Evolutionary conservation across 2,329 filamentous ascomycete species (phyloP).

Genomic region (Xylariomycetidae sp.): DNA sequence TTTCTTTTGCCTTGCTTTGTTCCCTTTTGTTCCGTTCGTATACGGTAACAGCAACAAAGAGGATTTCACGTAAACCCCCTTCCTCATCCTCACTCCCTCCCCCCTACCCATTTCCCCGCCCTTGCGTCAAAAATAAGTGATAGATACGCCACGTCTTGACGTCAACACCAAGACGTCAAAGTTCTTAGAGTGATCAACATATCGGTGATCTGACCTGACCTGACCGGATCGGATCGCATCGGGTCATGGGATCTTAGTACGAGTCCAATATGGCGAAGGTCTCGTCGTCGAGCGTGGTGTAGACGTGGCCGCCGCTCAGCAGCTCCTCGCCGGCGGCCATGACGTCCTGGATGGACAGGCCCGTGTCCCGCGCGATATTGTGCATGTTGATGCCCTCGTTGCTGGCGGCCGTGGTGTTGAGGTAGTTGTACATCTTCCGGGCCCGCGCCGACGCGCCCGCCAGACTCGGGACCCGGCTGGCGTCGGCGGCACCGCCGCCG

Average conservation of each 20-base stretch:
- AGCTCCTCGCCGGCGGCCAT: constrained; percentile 78
- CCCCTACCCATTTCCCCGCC: too few species aligned
- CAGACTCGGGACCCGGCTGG: constrained; percentile 41
- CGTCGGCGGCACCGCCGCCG: constrained; percentile 34
- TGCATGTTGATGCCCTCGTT: constrained; percentile 84
- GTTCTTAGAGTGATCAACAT: too few species aligned
- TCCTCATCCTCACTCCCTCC: too few species aligned
- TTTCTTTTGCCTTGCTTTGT: too few species aligned
- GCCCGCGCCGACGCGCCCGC: constrained; percentile 45
- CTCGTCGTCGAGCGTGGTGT: constrained; percentile 86
- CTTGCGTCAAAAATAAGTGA: too few species aligned
- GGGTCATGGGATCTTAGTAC: constrained; percentile 15
- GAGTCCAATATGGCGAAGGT: constrained; percentile 83
- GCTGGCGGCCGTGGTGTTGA: constrained; percentile 63
- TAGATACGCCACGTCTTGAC: too few species aligned
- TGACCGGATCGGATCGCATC: too few species aligned
- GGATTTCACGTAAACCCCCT: too few species aligned
- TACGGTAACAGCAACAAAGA: too few species aligned
- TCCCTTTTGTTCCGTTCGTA: too few species aligned
- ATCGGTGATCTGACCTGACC: too few species aligned
- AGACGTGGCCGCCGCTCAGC: constrained; percentile 68
- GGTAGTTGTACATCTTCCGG: constrained; percentile 65
- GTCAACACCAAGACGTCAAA: too few species aligned
- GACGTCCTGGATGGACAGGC: constrained; percentile 66
- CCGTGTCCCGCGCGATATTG: constrained; percentile 62